Percentiles rank a stretch among this genome's conserved stretches.
These are phyloP conservation scores for Brasenia schreberi DNA, from an alignment of 164 flowering plant genomes.

Conservation along the genomic window DNA sequence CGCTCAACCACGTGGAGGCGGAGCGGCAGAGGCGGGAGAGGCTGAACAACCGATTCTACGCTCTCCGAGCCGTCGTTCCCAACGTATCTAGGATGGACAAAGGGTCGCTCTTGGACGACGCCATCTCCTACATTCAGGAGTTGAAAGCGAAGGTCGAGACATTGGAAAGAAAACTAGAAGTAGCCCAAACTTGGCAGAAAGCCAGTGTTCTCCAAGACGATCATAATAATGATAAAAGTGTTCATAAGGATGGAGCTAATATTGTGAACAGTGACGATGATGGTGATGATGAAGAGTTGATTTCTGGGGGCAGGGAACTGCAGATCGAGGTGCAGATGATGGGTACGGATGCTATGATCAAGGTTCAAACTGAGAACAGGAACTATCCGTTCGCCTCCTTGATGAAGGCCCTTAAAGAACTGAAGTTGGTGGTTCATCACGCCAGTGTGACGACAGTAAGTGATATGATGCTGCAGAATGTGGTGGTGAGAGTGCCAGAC, in stretches of 20 bases:
- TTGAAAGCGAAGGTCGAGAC: slow-evolving; percentile 36
- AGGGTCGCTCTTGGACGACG: slow-evolving; percentile 65
- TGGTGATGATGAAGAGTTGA: background rate
- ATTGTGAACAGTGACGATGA: slow-evolving; percentile 1
- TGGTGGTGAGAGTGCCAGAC: slow-evolving; percentile 41
- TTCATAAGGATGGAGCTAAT: slow-evolving; percentile 14
- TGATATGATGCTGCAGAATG: slow-evolving; percentile 59
- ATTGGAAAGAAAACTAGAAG: slow-evolving; percentile 25
- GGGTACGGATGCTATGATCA: slow-evolving; percentile 54
- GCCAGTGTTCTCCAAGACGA: background rate
- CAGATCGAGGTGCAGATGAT: slow-evolving; percentile 54
- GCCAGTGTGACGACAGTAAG: slow-evolving; percentile 51
- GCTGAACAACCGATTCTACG: slow-evolving; percentile 77
- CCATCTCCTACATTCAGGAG: slow-evolving; percentile 59
- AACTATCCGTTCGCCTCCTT: slow-evolving; percentile 40
- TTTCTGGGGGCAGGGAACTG: background rate
- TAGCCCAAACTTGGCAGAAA: background rate
- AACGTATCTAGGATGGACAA: slow-evolving; percentile 87
- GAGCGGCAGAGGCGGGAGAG: slow-evolving; percentile 86
- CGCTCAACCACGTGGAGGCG: slow-evolving; percentile 79
- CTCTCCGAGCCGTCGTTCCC: slow-evolving; percentile 73
- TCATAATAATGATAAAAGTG: slow-evolving; percentile 7
- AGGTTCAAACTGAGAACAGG: slow-evolving; percentile 46
- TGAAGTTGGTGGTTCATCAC: slow-evolving; percentile 46
- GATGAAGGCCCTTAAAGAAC: slow-evolving; percentile 48